Evolutionary conservation across 495 filamentous ascomycete genomes (phyloP).

Genomic region (Penicillium coprophilum): DNA sequence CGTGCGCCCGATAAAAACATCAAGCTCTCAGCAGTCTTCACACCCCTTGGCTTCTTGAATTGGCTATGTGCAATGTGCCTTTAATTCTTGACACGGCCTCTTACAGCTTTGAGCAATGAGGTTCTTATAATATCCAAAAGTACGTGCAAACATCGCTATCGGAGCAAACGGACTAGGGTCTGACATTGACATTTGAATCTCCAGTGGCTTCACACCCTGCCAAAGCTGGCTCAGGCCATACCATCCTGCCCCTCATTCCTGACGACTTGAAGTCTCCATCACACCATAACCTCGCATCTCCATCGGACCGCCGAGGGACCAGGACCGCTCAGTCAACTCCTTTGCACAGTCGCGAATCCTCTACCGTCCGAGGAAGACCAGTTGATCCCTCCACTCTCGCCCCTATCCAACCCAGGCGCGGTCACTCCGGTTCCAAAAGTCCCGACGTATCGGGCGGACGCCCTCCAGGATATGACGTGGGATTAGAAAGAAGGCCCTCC

Average conservation of each 20-base stretch:
- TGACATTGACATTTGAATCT: constrained; percentile 5
- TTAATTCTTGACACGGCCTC: background rate
- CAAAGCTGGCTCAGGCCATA: constrained; percentile 42
- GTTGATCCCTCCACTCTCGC: constrained; percentile 40
- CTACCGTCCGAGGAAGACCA: constrained; percentile 45
- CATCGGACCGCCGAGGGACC: constrained; percentile 42
- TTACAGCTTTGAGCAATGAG: constrained; percentile 13
- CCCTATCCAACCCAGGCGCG: constrained; percentile 47
- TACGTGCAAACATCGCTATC: background rate
- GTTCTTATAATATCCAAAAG: constrained; percentile 1
- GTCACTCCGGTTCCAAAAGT: constrained; percentile 57
- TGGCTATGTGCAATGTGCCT: constrained; percentile 5
- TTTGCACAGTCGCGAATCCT: constrained; percentile 49
- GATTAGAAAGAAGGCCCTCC: constrained; percentile 68
- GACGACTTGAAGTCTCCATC: constrained; percentile 43
- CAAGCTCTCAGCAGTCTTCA: background rate
- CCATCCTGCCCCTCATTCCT: constrained; percentile 46
- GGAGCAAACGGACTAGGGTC: constrained; percentile 8
- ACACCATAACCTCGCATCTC: constrained; percentile 44
- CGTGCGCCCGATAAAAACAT: constrained; percentile 16
- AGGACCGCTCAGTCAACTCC: constrained; percentile 52
- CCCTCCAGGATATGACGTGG: constrained; percentile 49
- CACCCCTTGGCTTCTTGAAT: constrained; percentile 3
- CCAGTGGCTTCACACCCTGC: constrained; percentile 43
- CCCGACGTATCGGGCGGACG: constrained; percentile 45